These are phyloP conservation scores for Seiridium cupressi DNA, from an alignment of 2,329 filamentous ascomycete genomes.

Conservation along the genomic window DNA sequence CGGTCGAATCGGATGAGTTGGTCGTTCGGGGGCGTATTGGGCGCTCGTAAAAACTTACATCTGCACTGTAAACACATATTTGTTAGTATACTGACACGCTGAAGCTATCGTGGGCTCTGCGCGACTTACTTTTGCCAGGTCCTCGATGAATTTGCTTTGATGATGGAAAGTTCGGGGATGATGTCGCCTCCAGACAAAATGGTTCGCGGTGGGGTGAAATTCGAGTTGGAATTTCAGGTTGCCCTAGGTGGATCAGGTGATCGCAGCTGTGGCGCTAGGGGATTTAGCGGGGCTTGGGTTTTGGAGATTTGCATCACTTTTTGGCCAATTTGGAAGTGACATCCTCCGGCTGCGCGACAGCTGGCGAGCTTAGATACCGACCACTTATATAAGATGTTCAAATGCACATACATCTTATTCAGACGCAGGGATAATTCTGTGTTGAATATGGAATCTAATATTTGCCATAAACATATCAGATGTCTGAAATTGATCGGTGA, in stretches of 20 bases:
- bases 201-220: constrained; percentile 37
- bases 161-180: constrained; percentile 40
- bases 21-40: constrained; percentile 12
- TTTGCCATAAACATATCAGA: too few species aligned
- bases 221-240: constrained; percentile 17
- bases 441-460: too few species aligned
- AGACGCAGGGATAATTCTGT: too few species aligned
- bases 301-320: too few species aligned
- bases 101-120: constrained; percentile 12
- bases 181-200: constrained; percentile 35
- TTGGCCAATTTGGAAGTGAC: too few species aligned
- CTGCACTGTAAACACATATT: constrained; percentile 65
- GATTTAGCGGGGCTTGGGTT: not conserved
- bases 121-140: constrained; percentile 58
- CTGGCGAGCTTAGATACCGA: too few species aligned
- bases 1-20: not conserved
- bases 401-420: too few species aligned
- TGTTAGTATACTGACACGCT: constrained; percentile 43
- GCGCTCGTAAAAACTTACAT: constrained; percentile 63
- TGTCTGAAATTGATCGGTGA: too few species aligned
- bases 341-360: too few species aligned
- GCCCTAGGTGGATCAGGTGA: constrained; percentile 10
- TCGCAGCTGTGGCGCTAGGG: not conserved
- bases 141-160: constrained; percentile 43
- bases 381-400: too few species aligned